Conservation (phyloP, 139 green algal species). For the Coccomyxa sp. region DNA sequence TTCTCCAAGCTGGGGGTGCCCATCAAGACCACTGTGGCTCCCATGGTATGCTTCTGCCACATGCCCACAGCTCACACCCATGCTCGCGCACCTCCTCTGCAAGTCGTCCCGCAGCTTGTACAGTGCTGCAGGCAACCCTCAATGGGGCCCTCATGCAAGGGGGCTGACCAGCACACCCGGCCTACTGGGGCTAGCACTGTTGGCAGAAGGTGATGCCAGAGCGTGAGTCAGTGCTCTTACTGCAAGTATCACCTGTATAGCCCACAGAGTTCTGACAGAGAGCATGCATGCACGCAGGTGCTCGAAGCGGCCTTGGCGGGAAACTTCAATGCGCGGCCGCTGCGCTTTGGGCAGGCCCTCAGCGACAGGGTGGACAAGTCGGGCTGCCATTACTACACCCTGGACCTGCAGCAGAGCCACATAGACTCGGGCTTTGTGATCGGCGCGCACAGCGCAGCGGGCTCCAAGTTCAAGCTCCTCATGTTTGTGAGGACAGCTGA, state of each 20-base stretch:
- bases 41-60: not conserved
- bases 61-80: not conserved
- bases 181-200: too few relatives aligned
- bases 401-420: not conserved
- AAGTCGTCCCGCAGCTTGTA: not conserved
- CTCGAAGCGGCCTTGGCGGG: not conserved
- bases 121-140: not conserved
- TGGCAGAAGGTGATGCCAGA: too few relatives aligned
- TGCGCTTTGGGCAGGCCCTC: not conserved
- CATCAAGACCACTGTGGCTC: not conserved
- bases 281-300: not conserved
- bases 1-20: constrained; percentile 1
- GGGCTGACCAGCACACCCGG: too few relatives aligned
- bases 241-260: too few relatives aligned
- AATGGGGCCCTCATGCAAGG: not conserved
- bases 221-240: too few relatives aligned
- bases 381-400: not conserved
- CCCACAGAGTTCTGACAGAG: too few relatives aligned
- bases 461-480: constrained; percentile 32
- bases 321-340: not conserved
- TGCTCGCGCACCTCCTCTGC: not conserved
- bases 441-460: constrained; percentile 3
- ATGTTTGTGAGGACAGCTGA: constrained; percentile 15
- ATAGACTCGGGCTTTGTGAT: constrained; percentile 17
- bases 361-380: not conserved